Percentiles rank a stretch among this genome's conserved stretches.
Conservation (phyloP, 805 yeast genomes). For the Yamadazyma sp. region DNA sequence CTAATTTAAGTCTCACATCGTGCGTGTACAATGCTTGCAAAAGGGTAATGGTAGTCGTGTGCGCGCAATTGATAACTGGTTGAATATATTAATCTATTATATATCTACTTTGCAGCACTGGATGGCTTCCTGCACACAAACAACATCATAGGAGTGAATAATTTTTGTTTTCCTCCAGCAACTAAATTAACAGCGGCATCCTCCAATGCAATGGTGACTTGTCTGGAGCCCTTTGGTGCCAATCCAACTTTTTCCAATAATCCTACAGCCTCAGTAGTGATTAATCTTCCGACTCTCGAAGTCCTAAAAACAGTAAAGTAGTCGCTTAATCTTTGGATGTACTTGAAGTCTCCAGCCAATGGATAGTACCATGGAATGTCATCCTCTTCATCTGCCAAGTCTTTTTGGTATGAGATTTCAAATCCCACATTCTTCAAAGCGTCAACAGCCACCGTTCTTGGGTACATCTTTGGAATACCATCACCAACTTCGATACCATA, state of each 20-base stretch:
- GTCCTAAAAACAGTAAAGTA: constrained; percentile 85
- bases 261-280: constrained; percentile 80
- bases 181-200: constrained; percentile 96
- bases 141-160: constrained; percentile 98
- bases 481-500: constrained; percentile 98
- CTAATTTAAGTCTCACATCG: not conserved
- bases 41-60: not conserved
- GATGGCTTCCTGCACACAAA: constrained; percentile 83
- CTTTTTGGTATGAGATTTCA: constrained; percentile 70
- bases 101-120: constrained; percentile 7
- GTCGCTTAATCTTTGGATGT: constrained; percentile 77
- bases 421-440: constrained; percentile 89
- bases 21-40: too few species aligned
- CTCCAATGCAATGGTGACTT: constrained; percentile 91
- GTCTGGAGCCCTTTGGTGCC: constrained; percentile 87
- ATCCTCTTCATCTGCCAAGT: constrained; percentile 80
- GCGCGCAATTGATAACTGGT: not conserved
- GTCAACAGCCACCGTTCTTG: constrained; percentile 77
- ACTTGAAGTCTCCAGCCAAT: constrained; percentile 88
- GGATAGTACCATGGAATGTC: constrained; percentile 98
- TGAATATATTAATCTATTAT: constrained; percentile 13
- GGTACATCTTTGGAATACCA: constrained; percentile 97
- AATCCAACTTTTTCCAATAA: constrained; percentile 80
- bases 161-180: constrained; percentile 83
- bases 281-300: constrained; percentile 76